Conservation (phyloP, 495 filamentous ascomycete species). For the Thermothielavioides terrestris region DNA sequence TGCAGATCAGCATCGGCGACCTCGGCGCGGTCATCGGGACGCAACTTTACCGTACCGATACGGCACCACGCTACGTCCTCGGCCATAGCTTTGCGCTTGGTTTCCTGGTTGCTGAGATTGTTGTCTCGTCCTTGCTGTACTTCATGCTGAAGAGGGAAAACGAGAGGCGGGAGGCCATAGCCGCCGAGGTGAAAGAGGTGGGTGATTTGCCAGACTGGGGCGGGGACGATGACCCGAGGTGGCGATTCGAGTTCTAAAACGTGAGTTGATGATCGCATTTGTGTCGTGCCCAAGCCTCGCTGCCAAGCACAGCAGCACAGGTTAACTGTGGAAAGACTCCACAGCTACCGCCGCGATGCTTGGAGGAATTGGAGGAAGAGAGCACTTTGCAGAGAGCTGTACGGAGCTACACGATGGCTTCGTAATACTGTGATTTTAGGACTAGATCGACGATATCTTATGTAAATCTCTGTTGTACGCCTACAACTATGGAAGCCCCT, state of each 20-base stretch:
- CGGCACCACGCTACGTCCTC: slow-evolving; percentile 53
- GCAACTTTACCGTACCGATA: slow-evolving; percentile 57
- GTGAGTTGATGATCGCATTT: too few relatives aligned
- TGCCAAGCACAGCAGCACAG: too few relatives aligned
- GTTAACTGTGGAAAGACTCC: too few relatives aligned
- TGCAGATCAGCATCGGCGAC: slow-evolving; percentile 76
- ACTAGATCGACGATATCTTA: too few relatives aligned
- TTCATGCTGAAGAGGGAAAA: slow-evolving; percentile 53
- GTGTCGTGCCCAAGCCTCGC: too few relatives aligned
- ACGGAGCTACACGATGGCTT: too few relatives aligned
- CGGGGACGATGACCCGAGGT: slow-evolving; percentile 58
- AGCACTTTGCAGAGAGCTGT: too few relatives aligned
- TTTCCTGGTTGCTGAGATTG: slow-evolving; percentile 51
- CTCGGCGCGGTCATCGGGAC: slow-evolving; percentile 65
- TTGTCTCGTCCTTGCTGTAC: slow-evolving; percentile 51
- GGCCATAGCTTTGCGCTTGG: slow-evolving; percentile 62
- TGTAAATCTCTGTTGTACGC: too few relatives aligned
- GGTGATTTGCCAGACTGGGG: slow-evolving; percentile 42
- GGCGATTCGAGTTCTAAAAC: slow-evolving; percentile 55
- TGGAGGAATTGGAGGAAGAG: too few relatives aligned
- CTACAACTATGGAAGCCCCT: too few relatives aligned
- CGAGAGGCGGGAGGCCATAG: slow-evolving; percentile 34
- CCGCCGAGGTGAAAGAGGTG: slow-evolving; percentile 39
- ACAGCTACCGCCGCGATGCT: too few relatives aligned
- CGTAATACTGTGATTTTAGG: too few relatives aligned